Evolutionary conservation across 345 rosid species (phyloP).

Genomic region (Psidium guajava): DNA sequence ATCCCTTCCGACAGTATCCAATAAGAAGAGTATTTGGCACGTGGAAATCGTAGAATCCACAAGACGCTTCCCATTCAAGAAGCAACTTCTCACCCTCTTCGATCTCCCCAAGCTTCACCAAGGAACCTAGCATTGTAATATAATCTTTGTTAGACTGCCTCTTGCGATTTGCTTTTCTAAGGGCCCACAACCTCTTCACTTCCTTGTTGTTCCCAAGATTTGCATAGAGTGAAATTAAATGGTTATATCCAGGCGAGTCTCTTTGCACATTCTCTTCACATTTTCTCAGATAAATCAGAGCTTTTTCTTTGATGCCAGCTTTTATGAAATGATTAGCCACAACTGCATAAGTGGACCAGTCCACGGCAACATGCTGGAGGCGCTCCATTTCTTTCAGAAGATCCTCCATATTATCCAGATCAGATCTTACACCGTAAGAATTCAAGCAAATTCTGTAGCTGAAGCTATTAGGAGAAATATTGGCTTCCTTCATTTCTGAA

Average conservation of each 20-base stretch:
- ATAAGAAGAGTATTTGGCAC: constrained; percentile 34
- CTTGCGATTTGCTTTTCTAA: constrained; percentile 48
- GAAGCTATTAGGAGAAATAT: constrained; percentile 57
- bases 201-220: constrained; percentile 41
- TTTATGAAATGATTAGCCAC: constrained; percentile 58
- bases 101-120: constrained; percentile 50
- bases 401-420: constrained; percentile 38
- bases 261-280: constrained; percentile 41
- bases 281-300: constrained; percentile 31
- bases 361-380: constrained; percentile 27
- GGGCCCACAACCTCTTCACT: constrained; percentile 55
- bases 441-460: constrained; percentile 66
- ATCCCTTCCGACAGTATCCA: constrained; percentile 24
- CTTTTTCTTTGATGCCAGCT: constrained; percentile 32
- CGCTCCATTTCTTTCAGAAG: constrained; percentile 57
- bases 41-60: constrained; percentile 43
- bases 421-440: constrained; percentile 47
- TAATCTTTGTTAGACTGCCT: constrained; percentile 52
- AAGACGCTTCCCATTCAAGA: constrained; percentile 49
- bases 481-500: constrained; percentile 52
- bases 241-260: constrained; percentile 58
- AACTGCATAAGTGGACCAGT: constrained; percentile 71
- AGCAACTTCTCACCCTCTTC: constrained; percentile 55
- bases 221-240: constrained; percentile 61
- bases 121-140: constrained; percentile 44